A percentile compares a stretch with the other conserved stretches of the same genome.
phyloP scores from a whole-genome alignment of 352 stramenopile genomes.

The Phytopythium kandeliae region DNA sequence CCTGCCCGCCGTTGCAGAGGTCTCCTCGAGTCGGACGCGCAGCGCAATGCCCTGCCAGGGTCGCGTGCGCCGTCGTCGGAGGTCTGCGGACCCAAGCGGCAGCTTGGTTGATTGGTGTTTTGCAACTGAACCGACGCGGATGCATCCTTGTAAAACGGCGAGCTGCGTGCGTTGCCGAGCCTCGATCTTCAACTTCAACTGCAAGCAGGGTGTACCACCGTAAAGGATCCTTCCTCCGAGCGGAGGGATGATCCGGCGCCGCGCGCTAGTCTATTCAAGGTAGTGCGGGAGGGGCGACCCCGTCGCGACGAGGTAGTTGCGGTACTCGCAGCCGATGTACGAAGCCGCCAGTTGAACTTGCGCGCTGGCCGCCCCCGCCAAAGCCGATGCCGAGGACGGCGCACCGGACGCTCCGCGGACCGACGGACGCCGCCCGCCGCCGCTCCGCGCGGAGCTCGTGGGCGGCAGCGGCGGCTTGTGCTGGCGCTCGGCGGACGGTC shows the following conservation, averaged over 20 bases:
- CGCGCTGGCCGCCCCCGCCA: conserved; percentile 3
- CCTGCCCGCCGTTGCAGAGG: no score
- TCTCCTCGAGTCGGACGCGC: no score
- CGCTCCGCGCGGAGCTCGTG: conserved; percentile 5
- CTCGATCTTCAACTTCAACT: not conserved
- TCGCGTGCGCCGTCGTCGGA: no score
- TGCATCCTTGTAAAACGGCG: no score
- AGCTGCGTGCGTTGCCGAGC: no score
- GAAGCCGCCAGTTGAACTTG: conserved; percentile 8
- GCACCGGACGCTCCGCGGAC: no score
- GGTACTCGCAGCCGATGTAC: conserved; percentile 59
- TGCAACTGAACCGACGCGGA: no score
- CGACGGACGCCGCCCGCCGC: no score
- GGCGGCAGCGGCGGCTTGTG: conserved; percentile 25
- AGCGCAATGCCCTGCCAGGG: no score
- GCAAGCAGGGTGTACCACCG: not conserved
- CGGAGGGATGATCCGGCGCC: not conserved
- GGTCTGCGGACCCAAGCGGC: no score
- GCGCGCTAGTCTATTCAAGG: not conserved
- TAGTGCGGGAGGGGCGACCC: conserved; percentile 5
- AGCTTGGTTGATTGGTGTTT: no score
- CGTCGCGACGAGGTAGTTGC: conserved; percentile 22
- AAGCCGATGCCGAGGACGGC: not conserved
- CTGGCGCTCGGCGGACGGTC: conserved; percentile 12
- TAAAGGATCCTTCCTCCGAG: no score